Base-by-base conservation (phyloP, 75 land plant genomes). In the Pseudotsuga menziesii region DNA sequence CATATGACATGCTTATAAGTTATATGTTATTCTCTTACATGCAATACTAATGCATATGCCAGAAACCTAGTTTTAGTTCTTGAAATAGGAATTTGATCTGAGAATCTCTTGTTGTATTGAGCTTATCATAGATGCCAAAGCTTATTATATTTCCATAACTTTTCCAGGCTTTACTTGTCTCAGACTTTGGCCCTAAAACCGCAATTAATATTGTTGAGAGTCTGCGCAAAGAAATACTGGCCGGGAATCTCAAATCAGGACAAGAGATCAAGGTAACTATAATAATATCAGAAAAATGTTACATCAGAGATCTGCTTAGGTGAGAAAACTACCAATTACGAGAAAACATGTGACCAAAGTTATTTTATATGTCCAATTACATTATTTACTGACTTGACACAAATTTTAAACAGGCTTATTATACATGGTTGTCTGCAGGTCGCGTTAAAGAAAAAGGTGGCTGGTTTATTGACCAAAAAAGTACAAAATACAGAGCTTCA, bases 131-230 rank as follows among this genome's bases (percentile, higher is more conserved):
- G 23, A n/a, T 69, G 39, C 22, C 9, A 16, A 9, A 17, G 62
- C 59, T 74, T 13, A 74, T 56, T 17, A 61, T 9, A 9, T 74
- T 74, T 29, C 26, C 9, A 56, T 3, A 56, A 32, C 20, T 72
- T 60, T 76, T 41, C 39, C 85, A 97, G 99, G 98, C 89, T 41
- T 82, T 97, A 80, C 86, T 97, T 84, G 91, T 92, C 25, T 87
- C 99, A 71, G 99, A 97, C 83, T 97, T 97, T 78, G 99, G 99
- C 72, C 99, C 99, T 22, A 90, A 72, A 77, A 97, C 96, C 63
- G 89, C 98, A 3, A 69, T 94, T 20, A 97, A 92, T 85, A 97
- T 97, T 36, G 98, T 97, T 60, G 99, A 97, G 44, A 86, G 82
- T 44, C 83, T 97, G 75, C 83, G 98, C 61, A 86, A 90, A 12